A percentile compares a stretch with the other conserved stretches of the same genome.
Evolutionary conservation across 495 filamentous ascomycete genomes (phyloP).

Genomic region (Margaritispora aquatica): DNA sequence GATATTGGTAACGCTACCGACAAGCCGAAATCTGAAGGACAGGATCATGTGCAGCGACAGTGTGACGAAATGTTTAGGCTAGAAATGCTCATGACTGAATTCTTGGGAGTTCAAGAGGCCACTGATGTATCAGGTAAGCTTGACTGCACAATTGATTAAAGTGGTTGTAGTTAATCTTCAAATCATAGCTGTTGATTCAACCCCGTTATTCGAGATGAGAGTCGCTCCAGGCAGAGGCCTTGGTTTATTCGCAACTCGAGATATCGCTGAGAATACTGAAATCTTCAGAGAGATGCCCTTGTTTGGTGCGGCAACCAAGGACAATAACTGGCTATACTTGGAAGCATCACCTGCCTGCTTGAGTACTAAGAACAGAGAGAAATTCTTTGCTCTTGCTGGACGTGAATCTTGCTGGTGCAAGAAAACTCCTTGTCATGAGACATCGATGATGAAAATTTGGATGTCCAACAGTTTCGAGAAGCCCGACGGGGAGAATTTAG

Average conservation of each 20-base stretch:
- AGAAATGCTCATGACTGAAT: no score
- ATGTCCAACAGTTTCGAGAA: background rate
- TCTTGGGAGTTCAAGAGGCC: no score
- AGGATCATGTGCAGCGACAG: no score
- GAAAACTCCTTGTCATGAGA: background rate
- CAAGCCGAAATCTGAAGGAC: no score
- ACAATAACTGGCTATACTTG: background rate
- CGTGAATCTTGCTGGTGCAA: background rate
- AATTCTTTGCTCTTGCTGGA: background rate
- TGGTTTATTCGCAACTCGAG: background rate
- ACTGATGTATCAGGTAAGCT: no score
- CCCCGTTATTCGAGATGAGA: background rate
- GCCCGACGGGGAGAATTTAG: background rate
- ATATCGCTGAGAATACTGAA: background rate
- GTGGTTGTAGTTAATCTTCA: no score
- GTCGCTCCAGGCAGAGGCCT: background rate
- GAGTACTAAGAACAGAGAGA: background rate
- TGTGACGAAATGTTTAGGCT: no score
- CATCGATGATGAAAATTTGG: background rate
- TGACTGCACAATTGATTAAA: no score
- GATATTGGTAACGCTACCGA: no score
- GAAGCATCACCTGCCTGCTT: background rate
- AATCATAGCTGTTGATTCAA: no score
- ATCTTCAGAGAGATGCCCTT: background rate
- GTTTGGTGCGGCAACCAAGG: background rate